Evolutionary conservation across 1,284 basidiomycete genomes (phyloP), one percentile per base, ranked within the genome.

Genomic region (Moesziomyces globuligerus): DNA sequence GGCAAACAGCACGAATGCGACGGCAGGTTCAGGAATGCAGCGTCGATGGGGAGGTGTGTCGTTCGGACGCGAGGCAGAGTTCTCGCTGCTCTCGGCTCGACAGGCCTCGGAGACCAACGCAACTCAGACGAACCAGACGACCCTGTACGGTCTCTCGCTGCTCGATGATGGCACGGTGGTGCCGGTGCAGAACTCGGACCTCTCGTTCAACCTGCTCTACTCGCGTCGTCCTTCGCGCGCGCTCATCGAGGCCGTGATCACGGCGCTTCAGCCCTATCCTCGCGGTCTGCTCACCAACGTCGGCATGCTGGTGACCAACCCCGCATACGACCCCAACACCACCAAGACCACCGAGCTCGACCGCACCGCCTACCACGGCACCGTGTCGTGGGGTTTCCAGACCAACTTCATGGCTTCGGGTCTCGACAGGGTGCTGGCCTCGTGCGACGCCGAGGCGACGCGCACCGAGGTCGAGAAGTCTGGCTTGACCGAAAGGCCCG

Each of bases 371-470:
- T 85, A 85, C 70, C 85, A 86, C 66, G 85, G 85, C 11, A 84
- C 85, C 25, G 85, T 85, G 18, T 78, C 83, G 9, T 86, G 85
- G 83, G 83, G 83, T 3, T 85, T 83, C 81, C 84, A 85, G 75
- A 84, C 85, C 76, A 84, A 83, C 32, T 77, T 85, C 20, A 85
- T 85, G 85, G 84, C 85, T 1, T 79, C 81, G 2, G 85, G 85
- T 23, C 68, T 86, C 11, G 80, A 82, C 26, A 74, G 81, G 17
- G 84, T 85, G 67, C 80, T 85, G 11, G 75, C 79, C 2, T 76
- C 84, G 25, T 85, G 85, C 68, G 75, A 69, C 46, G 52, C 36
- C 47, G 61, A 52, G 47, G 49, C 17, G 55, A 74, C 25, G 65
- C 76, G 43, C 44, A 78, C 43, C 37, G 40, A 40, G 43, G 49